These are phyloP conservation scores for Hapsidospora chrysogenum DNA, from an alignment of 495 filamentous ascomycete species.

Conservation along the genomic window DNA sequence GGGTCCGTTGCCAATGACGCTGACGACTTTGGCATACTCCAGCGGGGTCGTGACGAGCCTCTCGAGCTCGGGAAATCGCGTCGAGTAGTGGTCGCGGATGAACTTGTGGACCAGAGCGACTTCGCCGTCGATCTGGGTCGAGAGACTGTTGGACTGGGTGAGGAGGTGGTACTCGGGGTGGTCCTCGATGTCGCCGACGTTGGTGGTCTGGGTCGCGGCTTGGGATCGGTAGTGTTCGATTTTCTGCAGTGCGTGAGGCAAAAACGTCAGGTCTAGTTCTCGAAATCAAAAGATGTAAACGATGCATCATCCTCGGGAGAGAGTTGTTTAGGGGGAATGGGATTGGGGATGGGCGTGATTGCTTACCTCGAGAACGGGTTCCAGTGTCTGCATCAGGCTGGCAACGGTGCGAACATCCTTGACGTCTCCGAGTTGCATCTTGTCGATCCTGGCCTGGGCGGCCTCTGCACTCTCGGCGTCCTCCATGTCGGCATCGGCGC, in stretches of 20 bases:
- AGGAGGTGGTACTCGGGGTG: slow-evolving; percentile 75
- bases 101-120: slow-evolving; percentile 89
- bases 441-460: slow-evolving; percentile 56
- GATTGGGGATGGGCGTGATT: slow-evolving; percentile 3
- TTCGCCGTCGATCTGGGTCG: slow-evolving; percentile 80
- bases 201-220: slow-evolving; percentile 40
- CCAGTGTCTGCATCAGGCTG: slow-evolving; percentile 56
- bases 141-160: slow-evolving; percentile 68
- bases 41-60: slow-evolving; percentile 80
- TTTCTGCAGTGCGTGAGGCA: slow-evolving; percentile 42
- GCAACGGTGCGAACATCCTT: slow-evolving; percentile 63
- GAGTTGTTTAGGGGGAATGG: slow-evolving; percentile 1
- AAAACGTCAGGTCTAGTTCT: too few relatives aligned
- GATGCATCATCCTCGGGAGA: slow-evolving; percentile 12
- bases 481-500: slow-evolving; percentile 20
- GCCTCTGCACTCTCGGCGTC: slow-evolving; percentile 46
- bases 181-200: slow-evolving; percentile 63
- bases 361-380: slow-evolving; percentile 66
- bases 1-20: slow-evolving; percentile 83
- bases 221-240: slow-evolving; percentile 57
- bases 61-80: slow-evolving; percentile 91
- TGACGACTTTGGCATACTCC: slow-evolving; percentile 90
- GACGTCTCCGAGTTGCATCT: slow-evolving; percentile 55
- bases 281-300: slow-evolving; percentile 31
- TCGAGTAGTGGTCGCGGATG: slow-evolving; percentile 86